Evolutionary conservation across 2,329 filamentous ascomycete genomes (phyloP).

Genomic region (Epichloe typhina): DNA sequence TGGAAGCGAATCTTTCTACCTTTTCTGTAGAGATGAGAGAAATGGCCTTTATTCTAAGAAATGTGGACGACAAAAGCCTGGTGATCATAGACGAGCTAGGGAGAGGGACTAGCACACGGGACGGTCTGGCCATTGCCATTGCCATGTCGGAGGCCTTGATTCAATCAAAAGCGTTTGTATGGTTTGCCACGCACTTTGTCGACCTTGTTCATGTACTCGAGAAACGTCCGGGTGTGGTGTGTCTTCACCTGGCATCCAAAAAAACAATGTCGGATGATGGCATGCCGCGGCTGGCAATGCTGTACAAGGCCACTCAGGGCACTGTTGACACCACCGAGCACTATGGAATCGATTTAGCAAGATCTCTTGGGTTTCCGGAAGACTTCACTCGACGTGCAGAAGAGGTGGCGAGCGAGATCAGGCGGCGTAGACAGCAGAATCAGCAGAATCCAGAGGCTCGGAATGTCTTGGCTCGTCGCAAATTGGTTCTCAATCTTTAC

Average conservation of each 20-base stretch:
- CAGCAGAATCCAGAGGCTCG: conserved; percentile 45
- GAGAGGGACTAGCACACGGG: conserved; percentile 75
- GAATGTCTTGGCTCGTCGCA: conserved; percentile 50
- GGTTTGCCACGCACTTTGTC: conserved; percentile 89
- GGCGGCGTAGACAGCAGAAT: conserved; percentile 41
- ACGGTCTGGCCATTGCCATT: conserved; percentile 80
- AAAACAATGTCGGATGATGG: conserved; percentile 37
- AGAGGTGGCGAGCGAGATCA: conserved; percentile 48
- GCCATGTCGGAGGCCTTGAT: conserved; percentile 82
- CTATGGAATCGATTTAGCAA: conserved; percentile 76
- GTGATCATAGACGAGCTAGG: conserved; percentile 87
- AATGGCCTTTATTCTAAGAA: conserved; percentile 80
- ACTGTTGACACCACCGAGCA: conserved; percentile 50
- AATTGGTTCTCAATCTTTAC: conserved; percentile 57
- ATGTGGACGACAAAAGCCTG: conserved; percentile 64
- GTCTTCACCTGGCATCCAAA: conserved; percentile 66
- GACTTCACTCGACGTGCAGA: conserved; percentile 56
- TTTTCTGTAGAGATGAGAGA: conserved; percentile 95
- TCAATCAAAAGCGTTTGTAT: conserved; percentile 64
- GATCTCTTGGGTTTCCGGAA: conserved; percentile 57
- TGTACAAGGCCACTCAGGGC: conserved; percentile 70
- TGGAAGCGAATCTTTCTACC: conserved; percentile 83
- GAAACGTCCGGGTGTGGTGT: conserved; percentile 66
- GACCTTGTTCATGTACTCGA: conserved; percentile 67
- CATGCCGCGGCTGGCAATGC: conserved; percentile 60